phyloP scores from a whole-genome alignment of 345 rosid species.

The Euphorbia peplus region DNA sequence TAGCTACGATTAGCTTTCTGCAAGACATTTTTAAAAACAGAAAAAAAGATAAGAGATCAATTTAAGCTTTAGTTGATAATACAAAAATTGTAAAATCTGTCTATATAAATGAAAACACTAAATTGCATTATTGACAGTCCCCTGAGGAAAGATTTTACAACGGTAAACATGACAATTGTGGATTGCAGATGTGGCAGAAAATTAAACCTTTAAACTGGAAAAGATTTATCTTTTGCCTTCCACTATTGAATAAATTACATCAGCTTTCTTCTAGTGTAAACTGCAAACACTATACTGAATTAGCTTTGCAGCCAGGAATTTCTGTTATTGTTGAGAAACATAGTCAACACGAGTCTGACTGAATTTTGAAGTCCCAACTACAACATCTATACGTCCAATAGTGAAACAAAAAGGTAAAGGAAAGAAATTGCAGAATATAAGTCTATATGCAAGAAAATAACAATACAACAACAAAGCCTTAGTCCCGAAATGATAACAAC shows the following conservation, averaged over 20 bases:
- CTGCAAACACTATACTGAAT: background rate
- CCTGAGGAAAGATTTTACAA: background rate
- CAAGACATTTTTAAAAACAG: constrained; percentile 4
- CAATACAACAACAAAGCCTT: too few relatives aligned
- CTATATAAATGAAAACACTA: background rate
- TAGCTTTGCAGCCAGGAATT: background rate
- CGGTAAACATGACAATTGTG: background rate
- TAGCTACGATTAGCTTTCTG: constrained; percentile 96
- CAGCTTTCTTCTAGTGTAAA: background rate
- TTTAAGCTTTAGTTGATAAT: too few relatives aligned
- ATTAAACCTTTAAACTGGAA: background rate
- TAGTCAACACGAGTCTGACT: background rate
- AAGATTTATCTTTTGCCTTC: background rate
- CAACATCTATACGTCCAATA: background rate
- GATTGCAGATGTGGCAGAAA: background rate
- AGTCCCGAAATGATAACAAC: too few relatives aligned
- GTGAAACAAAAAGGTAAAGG: too few relatives aligned
- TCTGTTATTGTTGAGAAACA: background rate
- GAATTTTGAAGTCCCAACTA: background rate
- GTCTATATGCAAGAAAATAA: background rate
- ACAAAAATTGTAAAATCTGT: background rate
- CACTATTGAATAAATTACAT: background rate
- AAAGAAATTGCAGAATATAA: background rate
- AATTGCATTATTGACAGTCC: background rate
- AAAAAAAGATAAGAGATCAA: background rate